These are phyloP conservation scores for Pholiota conissans DNA, from an alignment of 768 basidiomycete genomes.

Conservation along the genomic window DNA sequence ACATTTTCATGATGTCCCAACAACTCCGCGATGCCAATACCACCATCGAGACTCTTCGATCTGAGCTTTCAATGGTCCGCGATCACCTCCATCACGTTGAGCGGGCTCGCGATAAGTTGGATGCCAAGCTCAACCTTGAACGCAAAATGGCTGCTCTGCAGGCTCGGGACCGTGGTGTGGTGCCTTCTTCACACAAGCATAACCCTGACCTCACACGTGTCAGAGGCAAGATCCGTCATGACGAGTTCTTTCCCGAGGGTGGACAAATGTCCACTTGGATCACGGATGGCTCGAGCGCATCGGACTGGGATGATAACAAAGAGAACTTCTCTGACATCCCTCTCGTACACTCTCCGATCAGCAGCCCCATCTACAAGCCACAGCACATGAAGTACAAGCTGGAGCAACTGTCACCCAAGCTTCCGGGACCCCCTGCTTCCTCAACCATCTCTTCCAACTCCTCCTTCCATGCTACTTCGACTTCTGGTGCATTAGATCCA, in stretches of 20 bases:
- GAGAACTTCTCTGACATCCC: not conserved
- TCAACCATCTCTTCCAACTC: too few relatives aligned
- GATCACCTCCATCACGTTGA: constrained; percentile 15
- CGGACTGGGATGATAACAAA: constrained; percentile 14
- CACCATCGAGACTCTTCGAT: constrained; percentile 18
- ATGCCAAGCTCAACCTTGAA: constrained; percentile 16
- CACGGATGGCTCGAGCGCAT: constrained; percentile 17
- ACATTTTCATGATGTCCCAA: constrained; percentile 21
- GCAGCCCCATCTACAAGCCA: not conserved
- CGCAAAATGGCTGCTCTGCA: not conserved
- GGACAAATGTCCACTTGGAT: constrained; percentile 11
- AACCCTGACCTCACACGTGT: constrained; percentile 12
- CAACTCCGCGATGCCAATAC: constrained; percentile 26
- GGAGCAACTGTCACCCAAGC: too few relatives aligned
- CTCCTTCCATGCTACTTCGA: too few relatives aligned
- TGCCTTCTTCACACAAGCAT: constrained; percentile 1
- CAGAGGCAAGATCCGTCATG: constrained; percentile 11
- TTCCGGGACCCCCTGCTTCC: too few relatives aligned
- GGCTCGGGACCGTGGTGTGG: not conserved
- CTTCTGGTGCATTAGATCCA: too few relatives aligned
- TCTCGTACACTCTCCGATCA: not conserved
- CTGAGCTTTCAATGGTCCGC: not conserved
- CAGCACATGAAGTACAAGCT: not conserved
- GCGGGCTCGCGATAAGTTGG: constrained; percentile 13
- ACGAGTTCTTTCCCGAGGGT: constrained; percentile 13